These are phyloP conservation scores for Allium fistulosum DNA, from an alignment of 106 monocot genomes.

Conservation along the genomic window DNA sequence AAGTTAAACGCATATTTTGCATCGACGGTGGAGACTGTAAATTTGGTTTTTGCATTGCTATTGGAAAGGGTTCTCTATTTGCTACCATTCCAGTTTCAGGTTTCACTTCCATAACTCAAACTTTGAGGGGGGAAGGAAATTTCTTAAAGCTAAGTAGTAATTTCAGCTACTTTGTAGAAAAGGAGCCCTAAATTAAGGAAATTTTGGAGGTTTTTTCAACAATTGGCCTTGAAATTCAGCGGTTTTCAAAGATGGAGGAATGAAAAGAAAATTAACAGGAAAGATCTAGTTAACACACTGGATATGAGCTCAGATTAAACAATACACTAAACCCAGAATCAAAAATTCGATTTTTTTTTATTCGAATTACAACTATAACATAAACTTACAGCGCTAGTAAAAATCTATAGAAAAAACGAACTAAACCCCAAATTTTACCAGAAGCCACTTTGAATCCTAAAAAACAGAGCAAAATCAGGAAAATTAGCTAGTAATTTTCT, in stretches of 20 bases:
- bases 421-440: slow-evolving; percentile 3
- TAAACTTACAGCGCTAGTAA: slow-evolving; percentile 3
- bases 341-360: neutral
- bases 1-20: slow-evolving; percentile 40
- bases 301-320: slow-evolving; percentile 2
- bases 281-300: slow-evolving; percentile 1
- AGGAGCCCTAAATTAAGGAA: neutral
- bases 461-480: slow-evolving; percentile 15
- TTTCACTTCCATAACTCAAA: slow-evolving; percentile 48
- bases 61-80: slow-evolving; percentile 27
- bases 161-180: neutral
- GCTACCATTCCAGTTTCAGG: slow-evolving; percentile 37
- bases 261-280: no score
- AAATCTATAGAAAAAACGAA: neutral
- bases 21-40: slow-evolving; percentile 23
- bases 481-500: neutral
- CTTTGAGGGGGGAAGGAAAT: neutral
- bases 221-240: neutral
- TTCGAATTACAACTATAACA: slow-evolving; percentile 4
- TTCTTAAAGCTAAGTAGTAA: neutral
- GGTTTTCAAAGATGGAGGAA: neutral
- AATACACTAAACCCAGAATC: slow-evolving; percentile 19
- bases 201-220: slow-evolving; percentile 3
- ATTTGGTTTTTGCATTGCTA: slow-evolving; percentile 21
- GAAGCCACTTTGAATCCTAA: slow-evolving; percentile 3